A percentile compares a stretch with the other conserved stretches of the same genome.
Evolutionary conservation across 2,329 filamentous ascomycete species (phyloP).

Genomic region (Aspergillus texensis): DNA sequence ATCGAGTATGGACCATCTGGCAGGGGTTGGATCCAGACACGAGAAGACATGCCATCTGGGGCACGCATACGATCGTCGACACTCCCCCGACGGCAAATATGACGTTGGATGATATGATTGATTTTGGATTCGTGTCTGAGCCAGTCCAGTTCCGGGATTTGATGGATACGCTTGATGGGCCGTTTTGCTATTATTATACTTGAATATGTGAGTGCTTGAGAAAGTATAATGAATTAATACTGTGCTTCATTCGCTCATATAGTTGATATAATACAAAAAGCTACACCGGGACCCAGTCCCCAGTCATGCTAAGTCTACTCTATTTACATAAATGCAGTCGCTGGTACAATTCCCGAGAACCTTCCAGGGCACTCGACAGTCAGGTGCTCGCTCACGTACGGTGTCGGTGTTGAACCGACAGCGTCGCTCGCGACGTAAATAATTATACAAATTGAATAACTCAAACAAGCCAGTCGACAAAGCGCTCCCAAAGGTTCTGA

Average conservation of each 20-base stretch:
- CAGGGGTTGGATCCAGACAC: slow-evolving; percentile 5
- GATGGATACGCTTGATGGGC: slow-evolving; percentile 1
- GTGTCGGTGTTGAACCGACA: not conserved
- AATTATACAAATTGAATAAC: slow-evolving; percentile 16
- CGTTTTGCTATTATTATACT: slow-evolving; percentile 11
- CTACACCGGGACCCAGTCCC: not conserved
- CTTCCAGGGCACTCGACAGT: not conserved
- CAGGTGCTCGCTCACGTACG: not conserved
- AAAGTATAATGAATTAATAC: not conserved
- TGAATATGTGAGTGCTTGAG: not conserved
- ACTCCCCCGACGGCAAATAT: slow-evolving; percentile 6
- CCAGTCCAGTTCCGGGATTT: slow-evolving; percentile 1
- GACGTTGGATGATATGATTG: slow-evolving; percentile 11
- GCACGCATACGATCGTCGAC: slow-evolving; percentile 5
- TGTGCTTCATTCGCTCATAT: not conserved
- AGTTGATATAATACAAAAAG: not conserved
- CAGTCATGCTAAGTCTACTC: not conserved
- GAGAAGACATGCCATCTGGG: slow-evolving; percentile 7
- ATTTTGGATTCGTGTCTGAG: slow-evolving; percentile 5
- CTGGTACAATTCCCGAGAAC: not conserved
- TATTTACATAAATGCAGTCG: not conserved
- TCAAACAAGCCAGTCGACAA: slow-evolving; percentile 32
- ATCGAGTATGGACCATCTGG: slow-evolving; percentile 14
- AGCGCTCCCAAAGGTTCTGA: slow-evolving; percentile 24
- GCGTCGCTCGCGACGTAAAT: not conserved